Evolutionary conservation across 352 stramenopile species (phyloP).

Genomic region (Pythium folliculosum): DNA sequence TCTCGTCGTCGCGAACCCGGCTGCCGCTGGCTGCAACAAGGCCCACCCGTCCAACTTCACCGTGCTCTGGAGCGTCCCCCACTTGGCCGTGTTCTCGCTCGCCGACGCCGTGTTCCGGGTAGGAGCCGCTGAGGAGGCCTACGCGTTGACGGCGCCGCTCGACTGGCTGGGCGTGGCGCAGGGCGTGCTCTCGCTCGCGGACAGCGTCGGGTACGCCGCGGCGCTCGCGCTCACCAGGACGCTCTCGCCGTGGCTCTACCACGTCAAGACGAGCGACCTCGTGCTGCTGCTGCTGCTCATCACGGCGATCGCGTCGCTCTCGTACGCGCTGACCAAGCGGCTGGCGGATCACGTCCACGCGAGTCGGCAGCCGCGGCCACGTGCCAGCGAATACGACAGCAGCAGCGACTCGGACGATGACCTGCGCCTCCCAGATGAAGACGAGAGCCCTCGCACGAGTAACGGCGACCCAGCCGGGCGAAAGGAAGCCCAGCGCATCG

Average conservation of each 20-base stretch:
- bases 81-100: slow-evolving; percentile 52
- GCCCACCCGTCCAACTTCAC: slow-evolving; percentile 38
- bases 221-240: slow-evolving; percentile 55
- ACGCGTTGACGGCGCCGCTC: slow-evolving; percentile 38
- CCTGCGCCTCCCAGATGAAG: not conserved
- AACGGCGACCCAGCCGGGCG: not conserved
- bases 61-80: slow-evolving; percentile 57
- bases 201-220: slow-evolving; percentile 51
- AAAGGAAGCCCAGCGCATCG: slow-evolving; percentile 5
- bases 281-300: slow-evolving; percentile 66
- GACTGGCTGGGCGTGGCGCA: slow-evolving; percentile 51
- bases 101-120: slow-evolving; percentile 69
- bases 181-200: slow-evolving; percentile 48
- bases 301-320: slow-evolving; percentile 53
- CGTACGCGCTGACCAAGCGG: slow-evolving; percentile 49
- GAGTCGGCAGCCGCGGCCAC: slow-evolving; percentile 2
- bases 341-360: slow-evolving; percentile 29
- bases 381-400: slow-evolving; percentile 1
- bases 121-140: slow-evolving; percentile 54
- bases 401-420: not conserved
- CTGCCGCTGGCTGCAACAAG: slow-evolving; percentile 32
- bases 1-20: slow-evolving; percentile 1
- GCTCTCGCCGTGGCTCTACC: slow-evolving; percentile 66
- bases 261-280: slow-evolving; percentile 52
- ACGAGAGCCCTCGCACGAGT: not conserved